Evolutionary conservation across 306 rosid genomes (phyloP), one percentile per base, ranked within the genome.

Genomic region (Malus fusca): DNA sequence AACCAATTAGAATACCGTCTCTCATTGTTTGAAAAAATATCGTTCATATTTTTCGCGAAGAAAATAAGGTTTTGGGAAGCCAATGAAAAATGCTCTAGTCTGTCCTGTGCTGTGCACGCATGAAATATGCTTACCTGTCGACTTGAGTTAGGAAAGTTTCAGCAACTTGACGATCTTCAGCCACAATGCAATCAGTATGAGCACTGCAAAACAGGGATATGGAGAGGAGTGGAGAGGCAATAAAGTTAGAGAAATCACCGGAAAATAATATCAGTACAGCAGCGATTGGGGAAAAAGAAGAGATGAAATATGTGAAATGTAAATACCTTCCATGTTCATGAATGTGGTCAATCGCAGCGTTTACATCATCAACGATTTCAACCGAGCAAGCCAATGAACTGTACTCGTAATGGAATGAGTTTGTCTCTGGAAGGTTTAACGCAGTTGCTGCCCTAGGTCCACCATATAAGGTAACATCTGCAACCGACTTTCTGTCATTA

Each of bases 311-410:
- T 55, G 46, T 28, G 53, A 66, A 4, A 60, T 3, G 13, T 74
- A 66, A 81, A 48, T 82, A 81, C 98, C 97, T 92, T 86, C 95
- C 98, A 81, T 88, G 79, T 74, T 77, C 72, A 74, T 85, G 81
- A 73, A 94, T 92, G 85, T 90, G 98, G 64, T 89, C 83, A 82
- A 90, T 86, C 73, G 98, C 98, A 73, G 88, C 83, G 66, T 56
- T 77, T 30, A 94, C 89, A 66, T 94, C 96, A 23, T 88, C 97
- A 44, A 92, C 97, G 59, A 94, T 84, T 84, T 94, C 97, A 66
- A 94, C 73, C 25, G 96, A 83, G 88, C 96, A 94, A 68, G 96
- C 87, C 82, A 88, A 63, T 71, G 91, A 85, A 75, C 93, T 88
- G 72, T 90, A 92, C 81, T 94, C 98, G 5, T 84, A 88, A 84